Evolutionary conservation across 2,329 filamentous ascomycete species (phyloP), one percentile per base, ranked within the genome.

Genomic region (Leptodontidium sp.): DNA sequence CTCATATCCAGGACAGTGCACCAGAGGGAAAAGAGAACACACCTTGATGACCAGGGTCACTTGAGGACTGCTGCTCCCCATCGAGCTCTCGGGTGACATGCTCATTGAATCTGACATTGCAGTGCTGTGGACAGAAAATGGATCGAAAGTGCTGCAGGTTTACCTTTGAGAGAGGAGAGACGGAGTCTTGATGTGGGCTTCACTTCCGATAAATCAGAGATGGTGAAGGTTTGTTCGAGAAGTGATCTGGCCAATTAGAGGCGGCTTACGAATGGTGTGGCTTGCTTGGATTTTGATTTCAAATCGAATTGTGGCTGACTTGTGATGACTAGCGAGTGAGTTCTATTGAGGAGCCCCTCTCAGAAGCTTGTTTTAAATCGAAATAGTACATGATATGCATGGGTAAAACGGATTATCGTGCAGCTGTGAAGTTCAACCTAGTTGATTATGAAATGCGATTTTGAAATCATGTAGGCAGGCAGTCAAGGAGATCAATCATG

Each of bases 41-140:
- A 58, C 55, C 55, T 58, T 58, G 21, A 58, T 43, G 14, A 58
- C 55, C 21, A 58, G 55, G 3, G 55, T 58, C 32, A 58, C 55
- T 5, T 32, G 21, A 3, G 55, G 32, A 14, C 21, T 32, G 9
- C 21, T 32, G 55, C 8, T 12, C 8, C 17, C 55, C 6, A 32
- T 9, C 35, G 35, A 58, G 55, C 55, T 58, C 55, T 58, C 55
- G 21, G 55, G 55, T 58, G 55, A 58, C 9, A 32, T 43, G 11
- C 38, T 40, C 38, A 8, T 40, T 11, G 8, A 6, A 8, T 58
- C 38, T 6, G 55, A 43, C 55, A 58, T 58, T 17, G 26, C 26
- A n/a, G 50, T n/a, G 50, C 26, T 17, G 26, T 21, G 50, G 14
- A 24, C 29, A 32, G 50, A 17, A 17, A 17, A 6, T 32, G 26